These are phyloP conservation scores for Boletus speciosus DNA, from an alignment of 768 basidiomycete genomes.

Conservation along the genomic window DNA sequence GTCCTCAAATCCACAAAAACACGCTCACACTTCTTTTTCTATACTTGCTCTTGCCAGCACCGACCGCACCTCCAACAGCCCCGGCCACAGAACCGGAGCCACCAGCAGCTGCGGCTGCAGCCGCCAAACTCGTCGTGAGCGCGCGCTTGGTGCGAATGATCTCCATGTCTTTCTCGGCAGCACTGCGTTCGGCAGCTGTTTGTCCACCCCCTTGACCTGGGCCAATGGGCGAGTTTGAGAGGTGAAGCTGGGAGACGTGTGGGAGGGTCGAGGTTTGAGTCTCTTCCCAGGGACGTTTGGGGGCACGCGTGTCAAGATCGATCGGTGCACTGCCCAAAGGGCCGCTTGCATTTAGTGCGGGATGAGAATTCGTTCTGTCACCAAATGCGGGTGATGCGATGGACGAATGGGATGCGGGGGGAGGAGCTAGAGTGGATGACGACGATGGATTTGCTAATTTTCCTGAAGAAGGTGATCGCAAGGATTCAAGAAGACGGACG, in stretches of 20 bases:
- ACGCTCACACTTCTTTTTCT: slow-evolving; percentile 77
- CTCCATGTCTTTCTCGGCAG: slow-evolving; percentile 83
- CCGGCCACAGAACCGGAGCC: slow-evolving; percentile 35
- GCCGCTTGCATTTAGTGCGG: slow-evolving; percentile 30
- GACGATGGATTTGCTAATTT: slow-evolving; percentile 19
- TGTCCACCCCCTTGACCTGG: slow-evolving; percentile 15
- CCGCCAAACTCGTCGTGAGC: slow-evolving; percentile 58
- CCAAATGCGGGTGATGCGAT: slow-evolving; percentile 20
- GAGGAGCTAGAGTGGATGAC: slow-evolving; percentile 10
- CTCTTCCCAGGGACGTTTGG: slow-evolving; percentile 81
- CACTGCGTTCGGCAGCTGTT: slow-evolving; percentile 46
- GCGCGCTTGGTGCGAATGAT: slow-evolving; percentile 78
- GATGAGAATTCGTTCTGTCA: slow-evolving; percentile 19
- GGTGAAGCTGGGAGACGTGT: slow-evolving; percentile 25
- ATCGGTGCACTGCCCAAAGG: slow-evolving; percentile 20
- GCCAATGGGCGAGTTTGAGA: slow-evolving; percentile 14
- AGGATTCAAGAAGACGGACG: slow-evolving; percentile 58
- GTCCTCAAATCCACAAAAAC: slow-evolving; percentile 1
- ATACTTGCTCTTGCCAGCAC: slow-evolving; percentile 65
- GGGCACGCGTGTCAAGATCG: slow-evolving; percentile 45
- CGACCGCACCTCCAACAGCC: slow-evolving; percentile 19
- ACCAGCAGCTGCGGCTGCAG: slow-evolving; percentile 38
- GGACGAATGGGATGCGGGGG: slow-evolving; percentile 14
- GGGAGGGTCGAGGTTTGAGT: slow-evolving; percentile 21
- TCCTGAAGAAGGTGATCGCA: slow-evolving; percentile 20